Evolutionary conservation across 2,329 filamentous ascomycete genomes (phyloP), one percentile per base, ranked within the genome.

Genomic region (Emydomyces testavorans): DNA sequence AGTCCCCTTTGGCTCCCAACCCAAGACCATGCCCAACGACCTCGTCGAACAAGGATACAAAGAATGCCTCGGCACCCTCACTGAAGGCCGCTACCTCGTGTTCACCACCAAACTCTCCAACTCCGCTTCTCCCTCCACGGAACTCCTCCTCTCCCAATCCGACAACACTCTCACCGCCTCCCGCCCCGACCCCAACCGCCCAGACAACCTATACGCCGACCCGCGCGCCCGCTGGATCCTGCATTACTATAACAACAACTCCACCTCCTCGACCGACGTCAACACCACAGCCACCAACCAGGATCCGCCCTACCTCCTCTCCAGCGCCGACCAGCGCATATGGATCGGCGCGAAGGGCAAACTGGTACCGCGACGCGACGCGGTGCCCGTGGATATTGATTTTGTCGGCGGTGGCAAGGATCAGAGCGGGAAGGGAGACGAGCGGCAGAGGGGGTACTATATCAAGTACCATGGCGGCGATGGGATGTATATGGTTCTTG

Each of bases 31-130:
- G 66, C 7, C 62, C 60, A 23, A 57, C 61, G 6, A 44, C 57
- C 3, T 54, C 60, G 26, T 66, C n/a, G 75, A 78, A 54, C 61
- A 72, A 31, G 75, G 75, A 1, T 77, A 71, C 65, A 78, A 78
- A 59, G 55, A 66, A 26, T 65, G 74, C 24, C 63, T 74, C 2
- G 75, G 75, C 1, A 63, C 68, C 18, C 60, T 78, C 21, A 77
- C 73, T 4, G 75, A 78, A 56, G 75, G 75, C 8, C 71, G 74
- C 15, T 76, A 71, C 54, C 64, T 78, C 11, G 70, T 71, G 3
- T 71, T 77, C 46, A 10, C 31, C 21, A 45, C 29, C 18, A 20
- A 10, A 26, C 28, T 40, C 4, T 18, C 39, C 18, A 32, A 24
- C 7, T 13, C 3, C 39, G 36, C 20, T 34, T 32, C 18, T 46